Evolutionary conservation across 257 asterid genomes (phyloP).

Genomic region (Solanum etuberosum): DNA sequence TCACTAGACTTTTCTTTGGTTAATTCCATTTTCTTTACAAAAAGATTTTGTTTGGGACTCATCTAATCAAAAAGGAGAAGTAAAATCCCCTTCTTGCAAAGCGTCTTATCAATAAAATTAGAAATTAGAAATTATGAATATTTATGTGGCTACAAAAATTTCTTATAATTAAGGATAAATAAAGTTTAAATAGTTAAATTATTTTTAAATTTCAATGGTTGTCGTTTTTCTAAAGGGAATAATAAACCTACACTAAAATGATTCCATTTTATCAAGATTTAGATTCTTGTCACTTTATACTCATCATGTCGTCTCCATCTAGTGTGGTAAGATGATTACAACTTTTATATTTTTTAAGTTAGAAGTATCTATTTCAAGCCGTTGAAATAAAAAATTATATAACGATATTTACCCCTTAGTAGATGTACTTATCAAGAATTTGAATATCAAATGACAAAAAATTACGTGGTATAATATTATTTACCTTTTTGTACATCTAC

Average conservation of each 20-base stretch:
- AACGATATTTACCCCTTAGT: not conserved
- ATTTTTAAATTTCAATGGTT: not conserved
- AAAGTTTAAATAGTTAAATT: not conserved
- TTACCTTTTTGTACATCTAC: not conserved
- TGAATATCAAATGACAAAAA: not conserved
- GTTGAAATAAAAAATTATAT: not conserved
- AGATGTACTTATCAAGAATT: not conserved
- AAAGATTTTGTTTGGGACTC: no score
- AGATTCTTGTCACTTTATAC: not conserved
- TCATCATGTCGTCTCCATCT: not conserved
- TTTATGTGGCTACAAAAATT: not conserved
- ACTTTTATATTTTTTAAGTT: not conserved
- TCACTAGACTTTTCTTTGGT: not conserved
- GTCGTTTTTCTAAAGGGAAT: not conserved
- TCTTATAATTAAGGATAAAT: not conserved
- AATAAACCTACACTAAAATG: not conserved
- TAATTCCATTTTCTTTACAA: no score
- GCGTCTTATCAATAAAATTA: no score
- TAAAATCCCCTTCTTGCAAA: no score
- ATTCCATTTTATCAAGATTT: not conserved
- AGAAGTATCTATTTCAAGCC: accelerated
- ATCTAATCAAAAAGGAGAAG: no score
- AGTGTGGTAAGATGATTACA: not conserved
- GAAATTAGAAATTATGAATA: not conserved
- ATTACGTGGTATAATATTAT: not conserved